These are phyloP conservation scores for Aphanomyces cochlioides DNA, from an alignment of 352 stramenopile genomes.

Conservation along the genomic window DNA sequence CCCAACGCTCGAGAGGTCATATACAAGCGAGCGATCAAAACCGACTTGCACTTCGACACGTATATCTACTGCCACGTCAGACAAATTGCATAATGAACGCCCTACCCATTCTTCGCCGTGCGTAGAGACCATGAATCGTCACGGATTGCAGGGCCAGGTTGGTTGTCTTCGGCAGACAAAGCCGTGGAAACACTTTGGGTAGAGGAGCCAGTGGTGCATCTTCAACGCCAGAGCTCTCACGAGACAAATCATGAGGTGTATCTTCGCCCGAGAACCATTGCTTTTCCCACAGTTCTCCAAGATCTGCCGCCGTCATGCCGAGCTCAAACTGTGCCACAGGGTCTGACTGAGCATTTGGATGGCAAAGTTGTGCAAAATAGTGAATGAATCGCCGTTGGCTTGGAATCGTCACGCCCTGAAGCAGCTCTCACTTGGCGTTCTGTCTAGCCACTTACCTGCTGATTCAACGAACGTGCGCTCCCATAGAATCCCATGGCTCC, in stretches of 20 bases:
- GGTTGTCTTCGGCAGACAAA: constrained; percentile 10
- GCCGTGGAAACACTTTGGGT: constrained; percentile 17
- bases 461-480: constrained; percentile 62
- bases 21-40: constrained; percentile 21
- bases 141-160: constrained; percentile 1
- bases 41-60: constrained; percentile 22
- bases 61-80: constrained; percentile 1
- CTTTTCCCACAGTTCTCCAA: constrained; percentile 21
- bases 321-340: not conserved
- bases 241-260: not conserved
- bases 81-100: not conserved
- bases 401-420: constrained; percentile 77
- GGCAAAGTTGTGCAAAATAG: constrained; percentile 69
- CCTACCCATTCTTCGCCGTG: constrained; percentile 15
- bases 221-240: not conserved
- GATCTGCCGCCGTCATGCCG: not conserved
- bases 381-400: constrained; percentile 71
- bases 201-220: not conserved
- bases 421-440: constrained; percentile 12
- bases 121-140: constrained; percentile 14
- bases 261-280: constrained; percentile 2
- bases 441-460: constrained; percentile 32
- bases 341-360: constrained; percentile 21
- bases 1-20: constrained; percentile 16
- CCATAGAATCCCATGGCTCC: constrained; percentile 68